Evolutionary conservation across 2,329 filamentous ascomycete species (phyloP).

Genomic region (Beauveria sp.): DNA sequence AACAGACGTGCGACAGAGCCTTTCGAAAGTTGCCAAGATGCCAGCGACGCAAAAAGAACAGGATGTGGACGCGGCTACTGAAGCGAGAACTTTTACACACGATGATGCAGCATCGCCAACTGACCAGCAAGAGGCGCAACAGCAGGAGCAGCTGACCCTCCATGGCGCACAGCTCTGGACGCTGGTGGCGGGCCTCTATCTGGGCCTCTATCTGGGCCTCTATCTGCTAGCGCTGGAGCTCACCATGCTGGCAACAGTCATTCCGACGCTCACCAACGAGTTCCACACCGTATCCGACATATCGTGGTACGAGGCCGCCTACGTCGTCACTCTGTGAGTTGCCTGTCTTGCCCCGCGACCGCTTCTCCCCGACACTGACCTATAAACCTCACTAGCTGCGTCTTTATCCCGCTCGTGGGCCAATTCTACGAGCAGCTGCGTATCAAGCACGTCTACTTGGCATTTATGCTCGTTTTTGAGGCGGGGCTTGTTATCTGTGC

Average conservation of each 20-base stretch:
- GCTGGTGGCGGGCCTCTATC: background rate
- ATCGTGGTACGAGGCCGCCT: conserved; percentile 12
- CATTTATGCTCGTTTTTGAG: conserved; percentile 6
- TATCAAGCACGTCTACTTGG: conserved; percentile 8
- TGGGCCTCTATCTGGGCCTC: conserved; percentile 9
- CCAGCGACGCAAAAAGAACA: background rate
- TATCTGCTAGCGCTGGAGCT: conserved; percentile 12
- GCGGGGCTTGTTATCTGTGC: conserved; percentile 7
- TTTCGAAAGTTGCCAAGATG: background rate
- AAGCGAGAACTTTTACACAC: background rate
- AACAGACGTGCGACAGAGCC: background rate
- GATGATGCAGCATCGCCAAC: background rate
- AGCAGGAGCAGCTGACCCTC: background rate
- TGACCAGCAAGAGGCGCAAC: background rate
- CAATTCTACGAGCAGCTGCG: conserved; percentile 6
- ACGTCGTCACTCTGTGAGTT: conserved; percentile 10
- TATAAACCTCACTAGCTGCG: background rate
- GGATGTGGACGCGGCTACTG: background rate
- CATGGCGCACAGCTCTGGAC: conserved; percentile 6
- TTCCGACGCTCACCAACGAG: conserved; percentile 8
- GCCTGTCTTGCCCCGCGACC: background rate
- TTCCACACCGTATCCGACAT: conserved; percentile 10
- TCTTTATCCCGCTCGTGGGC: background rate
- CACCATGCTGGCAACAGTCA: conserved; percentile 12
- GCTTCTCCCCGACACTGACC: no score